phyloP scores from a whole-genome alignment of 2,329 filamentous ascomycete genomes.

The Stenocarpella maydis region DNA sequence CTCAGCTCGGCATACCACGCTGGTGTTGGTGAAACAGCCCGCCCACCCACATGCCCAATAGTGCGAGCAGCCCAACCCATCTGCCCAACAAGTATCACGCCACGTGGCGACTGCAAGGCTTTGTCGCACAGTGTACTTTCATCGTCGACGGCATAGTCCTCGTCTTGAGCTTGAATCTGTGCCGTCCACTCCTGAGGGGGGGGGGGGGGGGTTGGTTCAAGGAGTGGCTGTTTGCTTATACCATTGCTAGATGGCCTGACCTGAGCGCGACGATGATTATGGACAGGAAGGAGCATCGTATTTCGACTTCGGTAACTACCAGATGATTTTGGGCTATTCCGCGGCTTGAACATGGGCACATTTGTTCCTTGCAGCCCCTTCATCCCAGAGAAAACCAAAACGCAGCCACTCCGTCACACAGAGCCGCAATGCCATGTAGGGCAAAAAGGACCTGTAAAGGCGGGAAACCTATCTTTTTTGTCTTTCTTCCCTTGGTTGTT shows the following conservation, averaged over 20 bases:
- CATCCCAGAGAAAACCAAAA: neutral
- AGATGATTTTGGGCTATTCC: neutral
- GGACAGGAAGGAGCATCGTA: too few relatives aligned
- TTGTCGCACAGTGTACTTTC: neutral
- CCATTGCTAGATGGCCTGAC: neutral
- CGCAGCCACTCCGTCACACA: neutral
- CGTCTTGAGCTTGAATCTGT: neutral
- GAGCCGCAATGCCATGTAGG: neutral
- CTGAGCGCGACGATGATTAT: neutral
- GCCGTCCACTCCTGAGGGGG: neutral
- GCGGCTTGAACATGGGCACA: neutral
- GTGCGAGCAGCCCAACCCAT: slow-evolving; percentile 1
- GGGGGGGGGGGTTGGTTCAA: too few relatives aligned
- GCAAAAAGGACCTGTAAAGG: neutral
- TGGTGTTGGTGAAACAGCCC: neutral
- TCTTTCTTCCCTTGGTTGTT: neutral
- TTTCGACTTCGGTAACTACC: neutral
- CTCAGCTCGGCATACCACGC: slow-evolving; percentile 2
- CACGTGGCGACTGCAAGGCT: slow-evolving; percentile 9
- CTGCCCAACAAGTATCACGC: neutral
- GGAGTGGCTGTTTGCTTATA: neutral
- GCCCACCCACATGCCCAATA: neutral
- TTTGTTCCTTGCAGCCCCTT: neutral
- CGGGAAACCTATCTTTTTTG: neutral
- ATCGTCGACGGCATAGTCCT: neutral